phyloP scores from a whole-genome alignment of 1,284 basidiomycete genomes.

The Cryptococcus wingfieldii region DNA sequence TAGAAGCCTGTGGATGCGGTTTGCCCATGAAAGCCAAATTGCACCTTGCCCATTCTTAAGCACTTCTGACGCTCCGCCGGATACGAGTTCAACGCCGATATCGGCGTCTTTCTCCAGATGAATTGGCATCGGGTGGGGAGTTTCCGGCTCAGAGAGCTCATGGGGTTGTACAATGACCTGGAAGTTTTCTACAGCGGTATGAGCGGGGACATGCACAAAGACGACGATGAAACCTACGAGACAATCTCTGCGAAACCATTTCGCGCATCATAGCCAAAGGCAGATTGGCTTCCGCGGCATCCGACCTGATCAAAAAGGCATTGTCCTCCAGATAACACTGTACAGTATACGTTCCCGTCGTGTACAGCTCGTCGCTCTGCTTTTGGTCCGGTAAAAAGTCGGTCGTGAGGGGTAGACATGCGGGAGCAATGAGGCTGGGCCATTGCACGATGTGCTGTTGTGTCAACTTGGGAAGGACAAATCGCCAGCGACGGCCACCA shows the following conservation, averaged over 20 bases:
- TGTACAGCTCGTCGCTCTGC: constrained; percentile 73
- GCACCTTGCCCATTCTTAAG: constrained; percentile 63
- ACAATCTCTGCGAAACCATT: constrained; percentile 84
- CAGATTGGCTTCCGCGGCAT: constrained; percentile 53
- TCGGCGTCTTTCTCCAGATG: constrained; percentile 19
- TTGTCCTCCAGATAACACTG: constrained; percentile 47
- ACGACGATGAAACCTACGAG: constrained; percentile 33
- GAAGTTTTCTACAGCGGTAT: constrained; percentile 72
- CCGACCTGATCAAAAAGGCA: constrained; percentile 60
- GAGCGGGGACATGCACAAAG: not conserved
- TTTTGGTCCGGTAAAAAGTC: constrained; percentile 74
- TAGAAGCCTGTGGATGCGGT: constrained; percentile 88
- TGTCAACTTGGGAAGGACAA: constrained; percentile 68
- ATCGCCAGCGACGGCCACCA: constrained; percentile 81
- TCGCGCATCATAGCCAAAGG: constrained; percentile 85
- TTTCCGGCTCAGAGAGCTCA: constrained; percentile 16
- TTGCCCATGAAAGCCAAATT: constrained; percentile 88
- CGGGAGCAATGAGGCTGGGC: constrained; percentile 76
- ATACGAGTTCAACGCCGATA: constrained; percentile 51
- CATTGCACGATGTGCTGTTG: constrained; percentile 85
- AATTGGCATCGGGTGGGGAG: constrained; percentile 14
- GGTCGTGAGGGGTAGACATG: constrained; percentile 87
- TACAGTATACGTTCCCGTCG: constrained; percentile 59
- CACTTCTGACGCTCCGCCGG: constrained; percentile 65
- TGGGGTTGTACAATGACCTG: constrained; percentile 70